Conservation (phyloP, 805 yeast species). For the Yamadazyma philogaea region DNA sequence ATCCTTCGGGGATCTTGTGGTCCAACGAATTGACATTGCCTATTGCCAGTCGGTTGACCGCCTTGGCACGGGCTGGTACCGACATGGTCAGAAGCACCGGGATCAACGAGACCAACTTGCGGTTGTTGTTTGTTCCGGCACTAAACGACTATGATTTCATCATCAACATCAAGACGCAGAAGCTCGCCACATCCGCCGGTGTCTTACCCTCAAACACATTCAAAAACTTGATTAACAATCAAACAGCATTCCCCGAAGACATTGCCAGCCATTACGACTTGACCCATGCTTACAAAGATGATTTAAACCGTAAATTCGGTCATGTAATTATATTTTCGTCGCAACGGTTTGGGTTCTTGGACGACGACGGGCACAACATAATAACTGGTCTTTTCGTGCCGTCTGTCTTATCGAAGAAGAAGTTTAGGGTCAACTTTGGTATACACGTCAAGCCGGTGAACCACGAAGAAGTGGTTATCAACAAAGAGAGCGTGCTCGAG, state of each 20-base stretch:
- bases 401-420: conserved; percentile 51
- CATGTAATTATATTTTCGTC: conserved; percentile 70
- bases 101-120: conserved; percentile 35
- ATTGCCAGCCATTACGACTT: conserved; percentile 57
- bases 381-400: conserved; percentile 85
- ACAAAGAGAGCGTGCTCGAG: conserved; percentile 66
- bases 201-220: conserved; percentile 51
- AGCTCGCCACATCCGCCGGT: conserved; percentile 51
- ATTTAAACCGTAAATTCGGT: conserved; percentile 60
- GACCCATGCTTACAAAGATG: conserved; percentile 54
- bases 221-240: conserved; percentile 55
- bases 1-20: conserved; percentile 86
- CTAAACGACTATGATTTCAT: conserved; percentile 81
- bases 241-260: conserved; percentile 43
- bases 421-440: conserved; percentile 78
- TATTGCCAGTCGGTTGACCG: conserved; percentile 83
- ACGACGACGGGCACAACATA: conserved; percentile 54
- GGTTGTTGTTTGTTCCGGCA: conserved; percentile 73
- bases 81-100: conserved; percentile 50
- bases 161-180: conserved; percentile 51
- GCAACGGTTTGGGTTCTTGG: conserved; percentile 51
- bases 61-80: conserved; percentile 74
- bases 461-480: conserved; percentile 54
- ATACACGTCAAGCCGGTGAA: conserved; percentile 65
- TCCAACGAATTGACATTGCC: conserved; percentile 62